These are phyloP conservation scores for Drechmeria coniospora DNA, from an alignment of 2,329 filamentous ascomycete genomes.

Conservation along the genomic window DNA sequence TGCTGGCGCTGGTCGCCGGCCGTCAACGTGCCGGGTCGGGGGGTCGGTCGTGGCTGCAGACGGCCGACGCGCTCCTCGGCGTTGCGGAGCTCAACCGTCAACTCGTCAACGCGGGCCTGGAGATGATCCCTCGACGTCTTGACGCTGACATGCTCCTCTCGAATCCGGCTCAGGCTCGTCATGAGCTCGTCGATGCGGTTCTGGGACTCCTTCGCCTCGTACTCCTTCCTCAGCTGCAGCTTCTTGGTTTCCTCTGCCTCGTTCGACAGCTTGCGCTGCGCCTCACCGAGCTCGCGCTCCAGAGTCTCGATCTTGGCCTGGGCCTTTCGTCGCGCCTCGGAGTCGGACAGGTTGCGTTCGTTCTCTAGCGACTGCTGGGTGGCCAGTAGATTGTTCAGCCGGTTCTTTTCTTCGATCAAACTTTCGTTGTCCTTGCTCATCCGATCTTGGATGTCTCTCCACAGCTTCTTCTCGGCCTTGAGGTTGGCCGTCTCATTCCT, in stretches of 20 bases:
- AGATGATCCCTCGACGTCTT: constrained; percentile 85
- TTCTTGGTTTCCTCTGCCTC: constrained; percentile 79
- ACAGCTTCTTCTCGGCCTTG: constrained; percentile 87
- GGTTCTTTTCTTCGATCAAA: constrained; percentile 67
- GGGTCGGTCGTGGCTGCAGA: constrained; percentile 63
- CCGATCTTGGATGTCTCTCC: constrained; percentile 84
- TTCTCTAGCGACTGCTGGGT: constrained; percentile 83
- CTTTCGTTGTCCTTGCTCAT: constrained; percentile 78
- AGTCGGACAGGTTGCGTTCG: constrained; percentile 73
- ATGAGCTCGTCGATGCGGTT: constrained; percentile 88
- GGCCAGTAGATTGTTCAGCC: constrained; percentile 67
- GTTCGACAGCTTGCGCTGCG: constrained; percentile 69
- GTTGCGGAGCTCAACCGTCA: constrained; percentile 74
- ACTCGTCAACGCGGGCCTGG: constrained; percentile 74
- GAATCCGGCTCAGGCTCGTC: constrained; percentile 58
- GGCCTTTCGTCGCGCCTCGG: constrained; percentile 65
- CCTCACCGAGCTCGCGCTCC: constrained; percentile 61
- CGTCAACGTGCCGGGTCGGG: constrained; percentile 33
- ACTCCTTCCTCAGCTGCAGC: constrained; percentile 69
- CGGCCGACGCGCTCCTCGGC: constrained; percentile 77
- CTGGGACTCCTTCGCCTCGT: constrained; percentile 73
- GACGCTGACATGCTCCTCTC: constrained; percentile 71
- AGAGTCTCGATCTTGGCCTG: constrained; percentile 64
- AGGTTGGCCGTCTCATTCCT: constrained; percentile 84
- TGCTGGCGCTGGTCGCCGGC: constrained; percentile 31